phyloP scores from a whole-genome alignment of 1,284 basidiomycete species.

The Xerocomus nothofagi region DNA sequence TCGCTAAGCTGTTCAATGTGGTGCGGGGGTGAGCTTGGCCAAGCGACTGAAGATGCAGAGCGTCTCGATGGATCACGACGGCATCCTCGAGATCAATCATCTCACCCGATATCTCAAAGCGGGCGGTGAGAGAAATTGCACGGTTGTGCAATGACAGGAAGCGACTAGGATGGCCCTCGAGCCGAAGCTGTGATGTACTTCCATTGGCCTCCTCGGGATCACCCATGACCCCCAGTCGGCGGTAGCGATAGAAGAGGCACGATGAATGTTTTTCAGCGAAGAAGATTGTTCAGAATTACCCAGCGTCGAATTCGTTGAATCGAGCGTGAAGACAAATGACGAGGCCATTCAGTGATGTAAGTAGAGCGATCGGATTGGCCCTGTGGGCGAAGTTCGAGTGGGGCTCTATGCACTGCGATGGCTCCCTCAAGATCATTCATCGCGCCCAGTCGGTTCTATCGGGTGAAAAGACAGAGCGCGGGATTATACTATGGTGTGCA shows the following conservation, averaged over 20 bases:
- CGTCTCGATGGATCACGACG: neutral
- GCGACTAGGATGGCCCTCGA: neutral
- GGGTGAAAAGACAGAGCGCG: neutral
- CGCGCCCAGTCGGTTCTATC: neutral
- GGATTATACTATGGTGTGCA: neutral
- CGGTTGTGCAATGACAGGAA: conserved; percentile 2
- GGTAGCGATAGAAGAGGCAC: neutral
- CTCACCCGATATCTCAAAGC: neutral
- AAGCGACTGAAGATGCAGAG: neutral
- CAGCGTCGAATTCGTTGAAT: neutral
- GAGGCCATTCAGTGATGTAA: conserved; percentile 2
- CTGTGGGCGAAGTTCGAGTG: conserved; percentile 2
- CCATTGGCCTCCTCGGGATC: conserved; percentile 2
- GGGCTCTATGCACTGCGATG: neutral
- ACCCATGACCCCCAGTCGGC: neutral
- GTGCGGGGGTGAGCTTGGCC: neutral
- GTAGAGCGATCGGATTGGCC: neutral
- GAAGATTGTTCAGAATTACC: neutral
- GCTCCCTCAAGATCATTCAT: neutral
- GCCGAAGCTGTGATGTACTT: neutral
- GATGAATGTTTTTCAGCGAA: neutral
- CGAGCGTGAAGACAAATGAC: neutral
- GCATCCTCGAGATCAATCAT: conserved; percentile 2
- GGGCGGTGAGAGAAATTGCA: neutral
- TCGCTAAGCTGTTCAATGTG: neutral